Base-by-base conservation (phyloP, 192 early-diverging fungal genomes). In the Backusella westeae region DNA sequence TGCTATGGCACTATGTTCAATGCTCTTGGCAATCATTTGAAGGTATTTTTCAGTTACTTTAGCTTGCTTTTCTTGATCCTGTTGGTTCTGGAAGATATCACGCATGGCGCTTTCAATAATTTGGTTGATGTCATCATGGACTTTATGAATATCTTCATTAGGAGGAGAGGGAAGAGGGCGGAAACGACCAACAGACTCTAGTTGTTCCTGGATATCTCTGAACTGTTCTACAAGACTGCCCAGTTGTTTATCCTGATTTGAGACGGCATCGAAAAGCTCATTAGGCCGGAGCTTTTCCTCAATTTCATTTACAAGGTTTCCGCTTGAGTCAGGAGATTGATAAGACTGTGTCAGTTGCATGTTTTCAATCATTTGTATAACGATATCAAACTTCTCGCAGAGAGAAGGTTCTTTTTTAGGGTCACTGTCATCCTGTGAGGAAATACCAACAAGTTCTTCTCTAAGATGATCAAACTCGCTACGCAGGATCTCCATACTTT, bases 321-420 rank as follows among this genome's bases (percentile, higher is more conserved):
- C 68, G 1, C 4, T n/a, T 32, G 39, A 21, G 39, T 15, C 42
- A 32, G 70, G 29, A 46, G 70, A 75, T 35, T 75, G 46, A 2
- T 38, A 68, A 39, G 46, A 34, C 15, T 76, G 75, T 26, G 46
- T 44, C 6, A 76, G 9, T 53, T 79, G 78, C 9, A 79, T 12
- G 7, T 69, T 79, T 46, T 72, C 78, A 21, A 79, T 68, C 39
- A 79, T 71, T 44, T 75, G 68, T 53, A 75, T 75, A 15, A 79
- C 34, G 3, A 70, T 44, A 36, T 79, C 78, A 67, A 79, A 79
- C 66, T 79, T 79, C 5, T 74, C 72, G 21, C 73, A 74, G 8
- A 79, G 44, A 19, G 78, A 79, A 8, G 67, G 19, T 4, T 32
- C 19, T 0, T 34, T 67, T 46, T 70, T 56, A 36, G 56, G 23